These are phyloP conservation scores for Globisporangium solare DNA, from an alignment of 352 stramenopile species.

Conservation along the genomic window DNA sequence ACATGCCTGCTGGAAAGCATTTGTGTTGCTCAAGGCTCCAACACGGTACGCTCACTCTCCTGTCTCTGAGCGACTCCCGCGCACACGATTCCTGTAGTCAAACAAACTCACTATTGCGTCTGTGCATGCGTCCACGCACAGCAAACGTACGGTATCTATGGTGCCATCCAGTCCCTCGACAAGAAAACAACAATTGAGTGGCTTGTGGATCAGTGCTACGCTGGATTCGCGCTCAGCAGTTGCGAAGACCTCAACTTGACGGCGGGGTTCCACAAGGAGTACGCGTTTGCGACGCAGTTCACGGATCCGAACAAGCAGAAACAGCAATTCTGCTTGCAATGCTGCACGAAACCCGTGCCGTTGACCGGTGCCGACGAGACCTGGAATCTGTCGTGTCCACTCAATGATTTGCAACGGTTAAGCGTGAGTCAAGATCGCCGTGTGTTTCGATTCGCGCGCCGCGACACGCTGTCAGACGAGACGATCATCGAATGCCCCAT, in stretches of 20 bases:
- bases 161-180: slow-evolving; percentile 49
- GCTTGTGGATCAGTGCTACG: slow-evolving; percentile 55
- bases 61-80: background rate
- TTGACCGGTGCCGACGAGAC: slow-evolving; percentile 53
- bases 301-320: slow-evolving; percentile 30
- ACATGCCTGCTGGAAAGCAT: background rate
- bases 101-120: background rate
- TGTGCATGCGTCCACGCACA: slow-evolving; percentile 7
- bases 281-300: slow-evolving; percentile 56
- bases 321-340: slow-evolving; percentile 65
- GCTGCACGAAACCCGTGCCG: slow-evolving; percentile 67
- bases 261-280: slow-evolving; percentile 37
- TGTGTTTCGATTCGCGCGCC: slow-evolving; percentile 56
- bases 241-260: slow-evolving; percentile 50
- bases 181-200: slow-evolving; percentile 23
- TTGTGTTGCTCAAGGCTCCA: background rate
- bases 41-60: background rate
- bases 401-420: slow-evolving; percentile 63
- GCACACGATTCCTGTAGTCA: too few relatives aligned
- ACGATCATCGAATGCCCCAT: slow-evolving; percentile 51
- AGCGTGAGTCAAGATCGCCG: slow-evolving; percentile 55
- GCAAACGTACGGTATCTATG: slow-evolving; percentile 55
- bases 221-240: slow-evolving; percentile 54
- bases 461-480: slow-evolving; percentile 45
- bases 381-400: slow-evolving; percentile 69